Evolutionary conservation across 192 early-diverging fungal species (phyloP), one percentile per base, ranked within the genome.

Genomic region (Pilaira anomala): DNA sequence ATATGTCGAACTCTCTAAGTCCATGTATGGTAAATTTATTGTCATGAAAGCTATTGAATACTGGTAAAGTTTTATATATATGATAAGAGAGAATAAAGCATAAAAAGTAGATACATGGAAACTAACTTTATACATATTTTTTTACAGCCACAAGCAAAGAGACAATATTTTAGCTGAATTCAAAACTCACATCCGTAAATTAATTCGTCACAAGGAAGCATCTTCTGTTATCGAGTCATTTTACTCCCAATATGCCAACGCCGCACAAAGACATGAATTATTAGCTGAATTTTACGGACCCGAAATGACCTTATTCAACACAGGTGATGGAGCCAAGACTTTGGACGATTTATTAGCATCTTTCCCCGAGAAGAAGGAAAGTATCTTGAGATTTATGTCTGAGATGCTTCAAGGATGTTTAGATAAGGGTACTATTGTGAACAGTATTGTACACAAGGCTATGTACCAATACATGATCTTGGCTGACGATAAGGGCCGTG

Each of bases 241-340:
- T 36, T 98, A 92, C 60, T 77, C 82, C 12, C 83, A 88, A 71
- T 93, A 87, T 62, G 84, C 90, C 24, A 96, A 89, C 58, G 80
- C 87, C 2, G 51, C 71, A 54, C 91, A 98, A 72, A 69, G 88
- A 41, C 78, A 78, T 48, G 71, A 76, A 16, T 75, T 98, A 65
- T 83, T 93, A 51, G 86, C 91, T 52, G 95, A 98, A 79, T 93
- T 98, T 68, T 97, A 95, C 73, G 95, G 95, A 48, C 88, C 86
- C 12, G 95, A 97, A 70, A 93, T 89, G 78, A 83, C 89, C 3
- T 64, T 97, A 22, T 96, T 94, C 72, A 53, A 50, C 51, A 59
- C 91, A 87, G 85, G 78, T 79, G 45, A 62, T 7, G 45, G 51
- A 44, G 29, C 70, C 51, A 66, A 84, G 70, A 69, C 75, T 11